Conservation (phyloP, 2,329 filamentous ascomycete species). For the Aspergillus glaucus region DNA sequence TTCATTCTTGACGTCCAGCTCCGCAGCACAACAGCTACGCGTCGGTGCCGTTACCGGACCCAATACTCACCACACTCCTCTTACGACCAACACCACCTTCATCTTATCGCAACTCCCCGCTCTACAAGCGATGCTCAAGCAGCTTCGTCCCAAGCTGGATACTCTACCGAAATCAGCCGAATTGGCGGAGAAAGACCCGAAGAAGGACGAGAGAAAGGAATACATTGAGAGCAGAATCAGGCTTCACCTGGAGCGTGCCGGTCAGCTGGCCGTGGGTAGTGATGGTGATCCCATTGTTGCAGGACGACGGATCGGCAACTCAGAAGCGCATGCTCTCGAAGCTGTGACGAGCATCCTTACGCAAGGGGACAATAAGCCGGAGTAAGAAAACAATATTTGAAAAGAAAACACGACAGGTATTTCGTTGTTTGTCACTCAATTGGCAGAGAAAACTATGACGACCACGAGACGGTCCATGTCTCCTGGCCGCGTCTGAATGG, state of each 20-base stretch:
- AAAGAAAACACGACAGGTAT: not conserved
- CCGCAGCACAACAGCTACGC: conserved; percentile 42
- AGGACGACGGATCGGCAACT: conserved; percentile 33
- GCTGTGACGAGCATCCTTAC: conserved; percentile 31
- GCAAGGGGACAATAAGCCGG: conserved; percentile 13
- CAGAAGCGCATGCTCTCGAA: conserved; percentile 39
- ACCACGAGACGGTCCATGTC: conserved; percentile 37
- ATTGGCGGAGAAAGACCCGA: conserved; percentile 43
- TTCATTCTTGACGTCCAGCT: conserved; percentile 51
- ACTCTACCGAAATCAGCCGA: conserved; percentile 33
- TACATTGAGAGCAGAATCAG: conserved; percentile 79
- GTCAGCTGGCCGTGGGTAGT: conserved; percentile 30
- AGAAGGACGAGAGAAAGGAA: conserved; percentile 64
- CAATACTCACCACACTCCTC: conserved; percentile 29
- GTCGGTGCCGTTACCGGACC: conserved; percentile 35
- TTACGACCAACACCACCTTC: conserved; percentile 55
- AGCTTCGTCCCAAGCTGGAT: conserved; percentile 59
- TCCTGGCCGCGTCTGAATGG: conserved; percentile 59
- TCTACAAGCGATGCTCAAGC: conserved; percentile 63
- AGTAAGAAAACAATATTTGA: not conserved
- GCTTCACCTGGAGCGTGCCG: conserved; percentile 62
- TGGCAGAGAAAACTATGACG: conserved; percentile 11
- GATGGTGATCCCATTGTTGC: conserved; percentile 29
- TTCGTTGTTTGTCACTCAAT: not conserved
- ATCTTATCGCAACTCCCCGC: conserved; percentile 77